Evolutionary conservation across 1,284 basidiomycete species (phyloP).

Genomic region (Ceratobasidium sp.): DNA sequence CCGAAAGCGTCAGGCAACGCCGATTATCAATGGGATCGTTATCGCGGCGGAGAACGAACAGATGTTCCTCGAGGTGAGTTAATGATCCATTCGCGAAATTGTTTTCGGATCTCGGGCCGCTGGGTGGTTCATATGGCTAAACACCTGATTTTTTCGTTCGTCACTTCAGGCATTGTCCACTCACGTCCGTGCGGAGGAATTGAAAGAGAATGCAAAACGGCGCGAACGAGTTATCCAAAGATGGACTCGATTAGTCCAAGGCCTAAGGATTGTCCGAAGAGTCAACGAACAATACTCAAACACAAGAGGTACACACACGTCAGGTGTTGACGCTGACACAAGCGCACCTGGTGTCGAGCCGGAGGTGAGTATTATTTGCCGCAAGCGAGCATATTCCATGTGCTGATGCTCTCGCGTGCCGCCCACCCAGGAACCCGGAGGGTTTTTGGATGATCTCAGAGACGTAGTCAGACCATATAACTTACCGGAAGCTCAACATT

Average conservation of each 20-base stretch:
- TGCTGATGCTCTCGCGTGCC: slow-evolving; percentile 37
- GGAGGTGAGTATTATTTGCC: slow-evolving; percentile 35
- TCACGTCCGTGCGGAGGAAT: slow-evolving; percentile 76
- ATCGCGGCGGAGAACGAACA: slow-evolving; percentile 82
- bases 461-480: slow-evolving; percentile 73
- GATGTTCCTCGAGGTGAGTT: slow-evolving; percentile 74
- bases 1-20: slow-evolving; percentile 85
- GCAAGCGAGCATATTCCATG: slow-evolving; percentile 13
- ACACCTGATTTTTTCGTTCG: slow-evolving; percentile 9
- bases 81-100: background rate
- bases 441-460: slow-evolving; percentile 67
- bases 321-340: background rate
- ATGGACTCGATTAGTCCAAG: slow-evolving; percentile 89
- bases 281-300: slow-evolving; percentile 79
- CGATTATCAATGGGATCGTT: slow-evolving; percentile 87
- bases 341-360: background rate
- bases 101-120: slow-evolving; percentile 15
- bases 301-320: slow-evolving; percentile 31
- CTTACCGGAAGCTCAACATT: slow-evolving; percentile 66
- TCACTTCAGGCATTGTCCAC: slow-evolving; percentile 81
- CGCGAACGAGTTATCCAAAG: slow-evolving; percentile 85
- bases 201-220: slow-evolving; percentile 77
- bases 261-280: slow-evolving; percentile 82
- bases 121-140: background rate
- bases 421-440: slow-evolving; percentile 56